Evolutionary conservation across 805 yeast species (phyloP).

Genomic region (Ogataea siamensis): DNA sequence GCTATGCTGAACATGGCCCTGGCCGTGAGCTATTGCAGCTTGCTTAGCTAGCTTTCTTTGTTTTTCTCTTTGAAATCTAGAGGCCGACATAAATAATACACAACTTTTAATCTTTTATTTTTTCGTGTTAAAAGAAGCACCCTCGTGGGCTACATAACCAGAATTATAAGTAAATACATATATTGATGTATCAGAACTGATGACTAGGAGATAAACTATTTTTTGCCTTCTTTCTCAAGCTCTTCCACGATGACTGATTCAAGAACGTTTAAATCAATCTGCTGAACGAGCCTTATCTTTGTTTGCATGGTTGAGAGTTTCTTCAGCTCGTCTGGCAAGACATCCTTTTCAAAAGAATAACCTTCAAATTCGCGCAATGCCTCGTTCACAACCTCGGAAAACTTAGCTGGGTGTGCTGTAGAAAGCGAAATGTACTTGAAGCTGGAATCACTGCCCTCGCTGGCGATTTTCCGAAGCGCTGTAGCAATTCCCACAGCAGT

Average conservation of each 20-base stretch:
- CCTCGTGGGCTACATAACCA: conserved; percentile 20
- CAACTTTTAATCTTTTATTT: conserved; percentile 1
- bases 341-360: conserved; percentile 84
- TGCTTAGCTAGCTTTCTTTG: conserved; percentile 19
- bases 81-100: conserved; percentile 13
- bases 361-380: conserved; percentile 65
- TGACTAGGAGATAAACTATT: neutral
- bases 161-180: neutral
- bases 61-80: conserved; percentile 23
- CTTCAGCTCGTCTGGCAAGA: conserved; percentile 84
- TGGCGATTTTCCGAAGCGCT: conserved; percentile 57
- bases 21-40: conserved; percentile 17
- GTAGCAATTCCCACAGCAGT: conserved; percentile 92
- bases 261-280: conserved; percentile 69
- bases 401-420: conserved; percentile 99
- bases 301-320: conserved; percentile 67
- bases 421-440: conserved; percentile 72
- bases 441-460: conserved; percentile 36
- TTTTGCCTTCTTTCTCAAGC: conserved; percentile 34
- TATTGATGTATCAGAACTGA: neutral
- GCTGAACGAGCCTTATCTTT: conserved; percentile 68
- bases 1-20: conserved; percentile 14
- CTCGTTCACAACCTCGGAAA: conserved; percentile 89
- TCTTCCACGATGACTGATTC: conserved; percentile 75
- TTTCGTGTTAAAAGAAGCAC: conserved; percentile 4